Evolutionary conservation across 345 rosid species (phyloP), one percentile per base, ranked within the genome.

Genomic region (Eucalyptus pauciflora): DNA sequence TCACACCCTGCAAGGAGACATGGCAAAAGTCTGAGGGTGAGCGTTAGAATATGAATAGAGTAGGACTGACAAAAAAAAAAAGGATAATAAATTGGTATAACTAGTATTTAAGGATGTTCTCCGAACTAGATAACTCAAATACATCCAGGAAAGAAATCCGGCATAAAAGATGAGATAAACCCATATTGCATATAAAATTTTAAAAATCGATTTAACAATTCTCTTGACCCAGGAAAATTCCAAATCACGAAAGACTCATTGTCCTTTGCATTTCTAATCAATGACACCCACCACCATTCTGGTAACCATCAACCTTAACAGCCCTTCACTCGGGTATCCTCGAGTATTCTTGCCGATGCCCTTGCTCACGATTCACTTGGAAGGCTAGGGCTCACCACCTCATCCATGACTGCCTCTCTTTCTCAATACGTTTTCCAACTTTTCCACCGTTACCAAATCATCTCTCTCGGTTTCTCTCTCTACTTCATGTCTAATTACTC

Each of bases 221-320:
- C 24, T 18, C 58, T 52, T 52, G 1, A 18, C 24, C 29, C 62
- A 24, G 0, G 13, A 56, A 0, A 56, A 9, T 25, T 56, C 6
- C 3, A 56, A 56, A 24, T 56, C 29, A 24, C 3, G 2, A 22
- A 24, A 56, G 29, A 0, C 13, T 56, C 62, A 25, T 9, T 9
- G 62, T 22, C 62, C 62, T 24, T 10, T 24, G 62, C 29, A 0
- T 22, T 24, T 56, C 6, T 4, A 24, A 56, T 10, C 29, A 25
- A 10, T 13, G 0, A 6, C 62, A 9, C 13, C 62, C 58, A 52
- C 58, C 5, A 52, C 58, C 58, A 52, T 20, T 52, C 25, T 2
- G 1, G 1, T 52, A 20, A 52, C 2, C 2, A 0, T 56, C 3
- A 1, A 24, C 3, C 0, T 6, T 56, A 29, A 56, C 0, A 10